Percentiles rank a stretch among this genome's conserved stretches.
Conservation (phyloP, 83 land plant genomes). For the Picea mariana region DNA sequence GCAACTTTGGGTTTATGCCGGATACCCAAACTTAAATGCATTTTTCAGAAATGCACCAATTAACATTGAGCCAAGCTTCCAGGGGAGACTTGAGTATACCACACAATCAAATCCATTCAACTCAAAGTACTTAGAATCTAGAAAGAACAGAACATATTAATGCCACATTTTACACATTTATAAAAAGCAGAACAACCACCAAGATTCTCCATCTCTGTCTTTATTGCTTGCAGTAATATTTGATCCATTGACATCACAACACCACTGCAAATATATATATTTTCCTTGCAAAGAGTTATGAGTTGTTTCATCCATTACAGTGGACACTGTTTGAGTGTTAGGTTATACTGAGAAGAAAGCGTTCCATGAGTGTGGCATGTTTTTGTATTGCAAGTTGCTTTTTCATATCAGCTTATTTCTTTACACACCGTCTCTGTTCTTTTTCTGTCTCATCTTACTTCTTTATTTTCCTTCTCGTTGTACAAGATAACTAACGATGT, state of each 20-base stretch:
- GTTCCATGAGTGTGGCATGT: slow-evolving; percentile 87
- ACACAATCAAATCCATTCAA: background rate
- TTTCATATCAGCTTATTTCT: too few species aligned
- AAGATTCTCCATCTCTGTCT: slow-evolving; percentile 28
- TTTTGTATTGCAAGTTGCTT: slow-evolving; percentile 59
- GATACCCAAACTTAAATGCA: slow-evolving; percentile 60
- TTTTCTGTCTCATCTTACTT: slow-evolving; percentile 76
- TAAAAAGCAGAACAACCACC: slow-evolving; percentile 20
- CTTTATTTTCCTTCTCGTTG: slow-evolving; percentile 42
- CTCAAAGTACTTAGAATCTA: background rate
- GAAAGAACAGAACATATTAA: background rate
- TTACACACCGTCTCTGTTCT: slow-evolving; percentile 67
- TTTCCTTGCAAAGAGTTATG: slow-evolving; percentile 17
- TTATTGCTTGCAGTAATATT: background rate
- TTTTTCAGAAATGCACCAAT: slow-evolving; percentile 22
- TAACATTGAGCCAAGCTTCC: slow-evolving; percentile 43
- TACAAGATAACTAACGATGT: background rate
- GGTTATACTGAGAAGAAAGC: slow-evolving; percentile 61
- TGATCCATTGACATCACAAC: too few species aligned
- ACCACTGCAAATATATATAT: slow-evolving; percentile 18
- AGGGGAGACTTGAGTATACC: slow-evolving; percentile 46
- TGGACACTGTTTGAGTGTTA: slow-evolving; percentile 7
- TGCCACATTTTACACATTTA: background rate
- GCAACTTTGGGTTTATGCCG: slow-evolving; percentile 67
- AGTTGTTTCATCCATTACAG: slow-evolving; percentile 1